These are phyloP conservation scores for Heliophila coronopifolia DNA, from an alignment of 441 rosid species.

Conservation along the genomic window DNA sequence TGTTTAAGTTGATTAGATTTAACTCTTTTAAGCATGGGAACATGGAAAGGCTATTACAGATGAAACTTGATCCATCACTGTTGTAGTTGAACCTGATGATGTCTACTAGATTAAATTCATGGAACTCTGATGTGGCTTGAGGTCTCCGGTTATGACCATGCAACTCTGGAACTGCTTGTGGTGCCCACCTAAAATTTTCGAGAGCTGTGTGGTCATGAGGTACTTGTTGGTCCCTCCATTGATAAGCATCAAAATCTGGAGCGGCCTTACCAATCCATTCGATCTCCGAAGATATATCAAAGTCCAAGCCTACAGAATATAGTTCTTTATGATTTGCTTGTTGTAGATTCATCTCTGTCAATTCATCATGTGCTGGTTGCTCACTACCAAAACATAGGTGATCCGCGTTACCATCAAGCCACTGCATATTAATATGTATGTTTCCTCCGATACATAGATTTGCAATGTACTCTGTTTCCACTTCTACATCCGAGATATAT, in stretches of 20 bases:
- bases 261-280: too few relatives aligned
- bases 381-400: conserved; percentile 4
- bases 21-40: background rate
- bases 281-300: too few relatives aligned
- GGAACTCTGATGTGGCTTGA: background rate
- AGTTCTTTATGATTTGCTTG: background rate
- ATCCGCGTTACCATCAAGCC: conserved; percentile 5
- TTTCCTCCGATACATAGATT: background rate
- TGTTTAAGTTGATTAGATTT: background rate
- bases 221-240: too few relatives aligned
- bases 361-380: background rate
- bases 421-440: background rate
- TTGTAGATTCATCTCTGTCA: background rate
- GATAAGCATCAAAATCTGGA: too few relatives aligned
- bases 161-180: background rate
- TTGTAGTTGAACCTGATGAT: conserved; percentile 5
- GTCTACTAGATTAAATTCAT: background rate
- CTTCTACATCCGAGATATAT: background rate
- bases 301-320: background rate
- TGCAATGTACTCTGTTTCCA: background rate
- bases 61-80: background rate
- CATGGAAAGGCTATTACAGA: background rate
- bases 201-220: too few relatives aligned
- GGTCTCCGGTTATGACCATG: background rate
- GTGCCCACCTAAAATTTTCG: background rate